Evolutionary conservation across 257 asterid genomes (phyloP), one percentile per base, ranked within the genome.

Genomic region (Asclepias syriaca): DNA sequence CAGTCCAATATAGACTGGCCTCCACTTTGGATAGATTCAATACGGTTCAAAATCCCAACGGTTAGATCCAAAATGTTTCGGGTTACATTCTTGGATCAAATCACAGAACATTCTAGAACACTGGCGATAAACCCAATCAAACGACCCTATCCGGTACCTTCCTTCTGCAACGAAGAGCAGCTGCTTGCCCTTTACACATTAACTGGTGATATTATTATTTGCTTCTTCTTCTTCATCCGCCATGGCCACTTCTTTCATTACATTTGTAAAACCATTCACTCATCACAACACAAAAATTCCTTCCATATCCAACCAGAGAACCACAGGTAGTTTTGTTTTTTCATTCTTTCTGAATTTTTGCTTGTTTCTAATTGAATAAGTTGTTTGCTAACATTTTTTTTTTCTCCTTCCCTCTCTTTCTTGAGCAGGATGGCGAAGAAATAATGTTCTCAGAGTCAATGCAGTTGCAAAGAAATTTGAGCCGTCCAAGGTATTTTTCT

Each of bases 401-500:
- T 2, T 27, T 71, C 71, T 40, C 9, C 8, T 40, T 43, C 11
- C 48, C 48, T 8, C 48, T 65, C 50, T 4, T 29, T 71, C 73
- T 11, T 51, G 71, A 12, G 27, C 84, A 82, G 93, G 89, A 77
- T 49, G 80, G 37, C 69, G 68, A 75, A 80, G 83, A 71, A 81
- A 67, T 3, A 72, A 29, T 32, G 71, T 80, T 65, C 80, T 90
- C 72, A 87, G 86, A 83, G 82, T 92, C 63, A 85, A 74, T 77
- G 96, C 97, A 60, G 73, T 90, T 78, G 77, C 89, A 37, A 87
- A 73, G 75, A 85, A 81, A 72, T 88, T 80, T 67, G 98, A 92
- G 69, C 96, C 98, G 64, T 16, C 93, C 39, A 90, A 90, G 97
- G 98, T 91, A 46, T 66, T 53, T 63, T 67, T 57, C 11, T 56